A percentile compares a stretch with the other conserved stretches of the same genome.
Evolutionary conservation across 1,284 basidiomycete species (phyloP).

Genomic region (Ganoderma resinaceum): DNA sequence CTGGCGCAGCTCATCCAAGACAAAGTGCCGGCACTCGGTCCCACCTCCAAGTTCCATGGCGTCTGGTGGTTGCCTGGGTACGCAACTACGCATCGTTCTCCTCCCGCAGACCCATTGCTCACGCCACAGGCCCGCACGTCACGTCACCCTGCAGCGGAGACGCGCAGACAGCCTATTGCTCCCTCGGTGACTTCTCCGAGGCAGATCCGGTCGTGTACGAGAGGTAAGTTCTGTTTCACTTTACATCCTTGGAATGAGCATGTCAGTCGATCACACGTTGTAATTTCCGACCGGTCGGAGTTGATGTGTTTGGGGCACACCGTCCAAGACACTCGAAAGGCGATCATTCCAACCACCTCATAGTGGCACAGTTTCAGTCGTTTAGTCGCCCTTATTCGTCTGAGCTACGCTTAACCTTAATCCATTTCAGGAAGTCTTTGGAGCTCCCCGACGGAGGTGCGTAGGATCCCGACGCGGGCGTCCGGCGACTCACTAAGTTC

Average conservation of each 20-base stretch:
- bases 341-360: not conserved
- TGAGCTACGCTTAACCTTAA: slow-evolving; percentile 1
- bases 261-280: not conserved
- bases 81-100: not conserved
- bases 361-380: not conserved
- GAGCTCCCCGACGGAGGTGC: slow-evolving; percentile 36
- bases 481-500: not conserved
- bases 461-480: not conserved
- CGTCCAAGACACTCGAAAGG: not conserved
- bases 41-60: slow-evolving; percentile 27
- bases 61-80: slow-evolving; percentile 40
- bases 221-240: slow-evolving; percentile 23
- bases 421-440: slow-evolving; percentile 28
- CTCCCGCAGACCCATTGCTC: not conserved
- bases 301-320: not conserved
- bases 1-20: slow-evolving; percentile 29
- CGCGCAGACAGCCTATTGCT: slow-evolving; percentile 37
- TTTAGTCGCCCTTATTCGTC: not conserved
- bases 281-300: not conserved
- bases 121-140: not conserved
- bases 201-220: slow-evolving; percentile 37
- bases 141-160: slow-evolving; percentile 28
- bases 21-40: slow-evolving; percentile 31
- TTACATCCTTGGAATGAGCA: not conserved
- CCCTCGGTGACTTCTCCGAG: slow-evolving; percentile 34